Evolutionary conservation across 164 flowering plant species (phyloP).

Genomic region (Magnolia officinalis): DNA sequence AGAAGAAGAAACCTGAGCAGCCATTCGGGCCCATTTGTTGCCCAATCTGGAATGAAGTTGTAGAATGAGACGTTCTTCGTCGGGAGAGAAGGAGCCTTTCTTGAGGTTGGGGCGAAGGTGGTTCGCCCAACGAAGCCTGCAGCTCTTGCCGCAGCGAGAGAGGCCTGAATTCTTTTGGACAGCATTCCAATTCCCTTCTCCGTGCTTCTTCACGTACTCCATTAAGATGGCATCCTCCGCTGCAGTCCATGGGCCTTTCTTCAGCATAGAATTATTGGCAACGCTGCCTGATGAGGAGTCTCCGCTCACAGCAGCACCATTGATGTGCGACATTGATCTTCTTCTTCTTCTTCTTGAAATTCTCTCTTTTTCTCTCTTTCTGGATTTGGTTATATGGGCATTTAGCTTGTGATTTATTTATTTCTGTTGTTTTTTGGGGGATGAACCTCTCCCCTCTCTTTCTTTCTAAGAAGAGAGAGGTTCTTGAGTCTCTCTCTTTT

Average conservation of each 20-base stretch:
- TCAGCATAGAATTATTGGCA: constrained; percentile 21
- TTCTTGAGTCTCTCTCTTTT: background rate
- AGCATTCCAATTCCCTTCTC: constrained; percentile 85
- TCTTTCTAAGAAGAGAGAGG: background rate
- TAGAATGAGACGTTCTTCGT: constrained; percentile 60
- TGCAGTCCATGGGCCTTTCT: constrained; percentile 80
- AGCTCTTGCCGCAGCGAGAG: constrained; percentile 49
- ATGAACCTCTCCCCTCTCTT: background rate
- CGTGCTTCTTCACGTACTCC: constrained; percentile 66
- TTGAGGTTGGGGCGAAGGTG: constrained; percentile 75
- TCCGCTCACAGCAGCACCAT: background rate
- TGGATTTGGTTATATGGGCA: background rate
- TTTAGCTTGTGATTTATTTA: background rate
- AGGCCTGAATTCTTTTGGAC: constrained; percentile 64
- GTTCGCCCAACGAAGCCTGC: constrained; percentile 73
- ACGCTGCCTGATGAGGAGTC: constrained; percentile 9
- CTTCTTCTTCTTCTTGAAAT: background rate
- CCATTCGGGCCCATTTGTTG: constrained; percentile 93
- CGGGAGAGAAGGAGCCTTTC: constrained; percentile 64
- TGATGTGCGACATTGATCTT: constrained; percentile 4
- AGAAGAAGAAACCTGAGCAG: constrained; percentile 48
- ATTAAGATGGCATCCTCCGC: constrained; percentile 63
- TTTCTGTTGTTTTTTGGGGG: background rate
- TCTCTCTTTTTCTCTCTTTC: background rate
- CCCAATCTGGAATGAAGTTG: constrained; percentile 70